A percentile compares a stretch with the other conserved stretches of the same genome.
These are phyloP conservation scores for Neurospora sp. DNA, from an alignment of 495 filamentous ascomycete genomes.

Conservation along the genomic window DNA sequence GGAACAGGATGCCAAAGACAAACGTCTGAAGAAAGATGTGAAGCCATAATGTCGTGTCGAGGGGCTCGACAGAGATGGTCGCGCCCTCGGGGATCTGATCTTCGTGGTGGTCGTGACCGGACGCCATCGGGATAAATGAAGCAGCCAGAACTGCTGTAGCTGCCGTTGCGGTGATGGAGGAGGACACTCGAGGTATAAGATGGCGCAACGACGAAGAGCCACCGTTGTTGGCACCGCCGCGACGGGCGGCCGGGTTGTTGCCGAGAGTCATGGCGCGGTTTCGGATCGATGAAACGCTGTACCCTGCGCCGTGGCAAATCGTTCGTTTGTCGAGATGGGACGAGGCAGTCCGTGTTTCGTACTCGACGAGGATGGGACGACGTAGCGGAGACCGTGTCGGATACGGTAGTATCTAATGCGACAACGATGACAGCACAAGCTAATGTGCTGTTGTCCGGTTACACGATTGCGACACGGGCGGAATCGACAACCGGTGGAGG, in stretches of 20 bases:
- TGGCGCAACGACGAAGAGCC: not conserved
- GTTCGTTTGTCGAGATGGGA: not conserved
- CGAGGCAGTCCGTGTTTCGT: not conserved
- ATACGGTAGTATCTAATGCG: not conserved
- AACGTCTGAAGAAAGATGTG: constrained; percentile 86
- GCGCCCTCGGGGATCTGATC: constrained; percentile 66
- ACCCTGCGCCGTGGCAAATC: not conserved
- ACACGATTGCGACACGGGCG: not conserved
- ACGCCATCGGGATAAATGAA: constrained; percentile 27
- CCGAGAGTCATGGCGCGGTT: constrained; percentile 14
- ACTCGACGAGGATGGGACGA: not conserved
- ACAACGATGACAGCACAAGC: not conserved
- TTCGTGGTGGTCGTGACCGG: constrained; percentile 66
- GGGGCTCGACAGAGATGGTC: constrained; percentile 67
- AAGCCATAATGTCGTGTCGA: constrained; percentile 85
- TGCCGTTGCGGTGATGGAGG: not conserved
- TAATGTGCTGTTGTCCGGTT: not conserved
- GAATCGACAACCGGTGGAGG: not conserved
- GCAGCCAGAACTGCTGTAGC: constrained; percentile 11
- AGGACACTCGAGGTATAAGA: constrained; percentile 3
- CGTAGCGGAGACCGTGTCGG: not conserved
- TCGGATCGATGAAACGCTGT: not conserved
- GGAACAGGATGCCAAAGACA: constrained; percentile 85
- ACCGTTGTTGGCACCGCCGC: not conserved
- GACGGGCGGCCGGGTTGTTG: not conserved